These are phyloP conservation scores for Blepharisma japonicum DNA, from an alignment of 73 alveolate species.

Conservation along the genomic window DNA sequence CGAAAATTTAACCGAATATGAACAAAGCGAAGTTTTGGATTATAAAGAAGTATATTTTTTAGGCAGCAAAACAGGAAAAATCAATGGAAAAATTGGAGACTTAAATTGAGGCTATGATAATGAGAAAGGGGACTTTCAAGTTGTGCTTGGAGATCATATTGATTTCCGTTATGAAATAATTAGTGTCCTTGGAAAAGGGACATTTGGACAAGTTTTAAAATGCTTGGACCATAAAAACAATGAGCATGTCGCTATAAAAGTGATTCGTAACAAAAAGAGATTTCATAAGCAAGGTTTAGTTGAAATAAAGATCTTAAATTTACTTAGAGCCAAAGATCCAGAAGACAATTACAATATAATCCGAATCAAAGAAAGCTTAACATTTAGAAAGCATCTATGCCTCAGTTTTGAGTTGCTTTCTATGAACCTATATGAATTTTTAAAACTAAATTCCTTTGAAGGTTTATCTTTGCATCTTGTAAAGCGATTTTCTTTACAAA, in stretches of 20 bases:
- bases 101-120: too few species aligned
- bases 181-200: too few species aligned
- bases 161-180: too few species aligned
- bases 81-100: too few species aligned
- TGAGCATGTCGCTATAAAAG: slow-evolving; percentile 41
- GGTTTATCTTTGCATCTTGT: slow-evolving; percentile 73
- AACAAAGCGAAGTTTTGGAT: too few species aligned
- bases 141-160: too few species aligned
- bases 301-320: slow-evolving; percentile 41
- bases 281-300: slow-evolving; percentile 45
- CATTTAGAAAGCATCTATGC: slow-evolving; percentile 67
- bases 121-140: too few species aligned
- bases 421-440: slow-evolving; percentile 74
- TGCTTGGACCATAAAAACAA: slow-evolving; percentile 44
- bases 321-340: slow-evolving; percentile 36
- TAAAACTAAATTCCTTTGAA: slow-evolving; percentile 60
- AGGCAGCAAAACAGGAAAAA: too few species aligned
- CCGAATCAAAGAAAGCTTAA: slow-evolving; percentile 37
- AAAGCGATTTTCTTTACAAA: slow-evolving; percentile 80
- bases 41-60: too few species aligned
- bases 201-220: neutral
- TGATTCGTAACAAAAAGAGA: slow-evolving; percentile 41
- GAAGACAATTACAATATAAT: slow-evolving; percentile 49
- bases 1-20: too few species aligned
- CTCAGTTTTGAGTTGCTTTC: slow-evolving; percentile 68